Evolutionary conservation across 164 flowering plant species (phyloP), one percentile per base, ranked within the genome.

Genomic region (Brasenia schreberi): DNA sequence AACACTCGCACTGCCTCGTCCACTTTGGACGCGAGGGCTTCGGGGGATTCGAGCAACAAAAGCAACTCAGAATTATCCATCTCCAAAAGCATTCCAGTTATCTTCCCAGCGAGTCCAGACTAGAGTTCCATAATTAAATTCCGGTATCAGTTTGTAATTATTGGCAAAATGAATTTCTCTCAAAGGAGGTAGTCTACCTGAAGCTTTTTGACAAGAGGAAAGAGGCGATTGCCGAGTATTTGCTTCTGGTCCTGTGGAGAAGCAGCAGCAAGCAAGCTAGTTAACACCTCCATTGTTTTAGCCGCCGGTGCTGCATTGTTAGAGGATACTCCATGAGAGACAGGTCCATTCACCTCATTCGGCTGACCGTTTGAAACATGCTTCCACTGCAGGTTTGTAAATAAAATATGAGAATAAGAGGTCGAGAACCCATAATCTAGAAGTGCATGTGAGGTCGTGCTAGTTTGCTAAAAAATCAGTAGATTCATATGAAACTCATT

Each of bases 61-160:
- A 92, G 82, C 69, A 92, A 61, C 69, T 89, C 96, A 0, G 88
- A 64, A 70, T 88, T 89, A 81, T 88, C 96, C 95, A 92, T 89
- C 84, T 92, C 98, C 77, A 92, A 69, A 19, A 92, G 80, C 96
- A 89, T 92, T 49, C 98, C 96, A 0, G 95, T 92, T 18, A 89
- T 88, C 72, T 92, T 92, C 9, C 85, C 80, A 23, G 83, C 90
- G 66, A 83, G 87, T 18, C 85, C 94, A 69, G 77, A 80, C 98
- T 92, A 44, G 7, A 44, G 10, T 44, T 6, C 10, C 10, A 11
- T 44, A 44, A 0, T 11, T 11, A 44, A 44, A 44, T 44, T 44
- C 52, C 10, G 5, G 52, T 6, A 44, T 44, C 52, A 44, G 5
- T 11, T 6, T 44, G 0, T 6, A 44, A 11, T 44, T 44, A 44